Percentiles rank a stretch among this genome's conserved stretches.
Evolutionary conservation across 2,329 filamentous ascomycete species (phyloP).

Genomic region (Hypoxylon sp.): DNA sequence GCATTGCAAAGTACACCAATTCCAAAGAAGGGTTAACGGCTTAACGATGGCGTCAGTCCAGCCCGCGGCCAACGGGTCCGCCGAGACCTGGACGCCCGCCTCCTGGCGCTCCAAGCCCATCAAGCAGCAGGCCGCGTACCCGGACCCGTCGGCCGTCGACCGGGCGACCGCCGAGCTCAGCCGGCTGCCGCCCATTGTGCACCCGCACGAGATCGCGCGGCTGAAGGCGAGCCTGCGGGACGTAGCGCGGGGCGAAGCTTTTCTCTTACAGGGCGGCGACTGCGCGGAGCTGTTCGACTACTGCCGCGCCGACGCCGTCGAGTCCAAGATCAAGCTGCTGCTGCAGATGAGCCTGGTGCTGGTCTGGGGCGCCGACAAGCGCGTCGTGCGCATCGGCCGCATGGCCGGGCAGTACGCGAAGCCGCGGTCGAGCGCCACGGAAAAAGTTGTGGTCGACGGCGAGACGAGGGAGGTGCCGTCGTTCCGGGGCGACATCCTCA

Average conservation of each 20-base stretch:
- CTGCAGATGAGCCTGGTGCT: constrained; percentile 97
- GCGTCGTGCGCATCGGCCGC: constrained; percentile 91
- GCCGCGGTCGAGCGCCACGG: constrained; percentile 88
- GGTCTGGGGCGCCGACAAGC: constrained; percentile 85
- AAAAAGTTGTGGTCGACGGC: constrained; percentile 76
- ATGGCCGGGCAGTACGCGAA: constrained; percentile 99
- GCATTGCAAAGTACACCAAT: not conserved
- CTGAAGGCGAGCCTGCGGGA: constrained; percentile 83
- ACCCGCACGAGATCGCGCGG: constrained; percentile 81
- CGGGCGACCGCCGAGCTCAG: constrained; percentile 73
- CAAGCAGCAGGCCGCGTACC: constrained; percentile 79
- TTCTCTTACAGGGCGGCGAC: constrained; percentile 95
- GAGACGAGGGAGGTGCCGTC: constrained; percentile 81
- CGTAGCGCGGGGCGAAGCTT: constrained; percentile 90
- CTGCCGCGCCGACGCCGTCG: constrained; percentile 88
- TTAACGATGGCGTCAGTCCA: constrained; percentile 32
- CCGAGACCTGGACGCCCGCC: constrained; percentile 64
- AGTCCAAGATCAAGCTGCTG: constrained; percentile 95
- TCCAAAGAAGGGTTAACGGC: not conserved
- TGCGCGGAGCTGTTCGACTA: constrained; percentile 98
- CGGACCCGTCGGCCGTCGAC: constrained; percentile 69
- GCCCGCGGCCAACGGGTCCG: constrained; percentile 3
- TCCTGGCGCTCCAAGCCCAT: constrained; percentile 84
- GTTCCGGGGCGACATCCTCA: constrained; percentile 95
- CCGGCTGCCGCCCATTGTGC: constrained; percentile 80